Evolutionary conservation across 352 stramenopile genomes (phyloP), one percentile per base, ranked within the genome.

Genomic region (Lagenidium sp.): DNA sequence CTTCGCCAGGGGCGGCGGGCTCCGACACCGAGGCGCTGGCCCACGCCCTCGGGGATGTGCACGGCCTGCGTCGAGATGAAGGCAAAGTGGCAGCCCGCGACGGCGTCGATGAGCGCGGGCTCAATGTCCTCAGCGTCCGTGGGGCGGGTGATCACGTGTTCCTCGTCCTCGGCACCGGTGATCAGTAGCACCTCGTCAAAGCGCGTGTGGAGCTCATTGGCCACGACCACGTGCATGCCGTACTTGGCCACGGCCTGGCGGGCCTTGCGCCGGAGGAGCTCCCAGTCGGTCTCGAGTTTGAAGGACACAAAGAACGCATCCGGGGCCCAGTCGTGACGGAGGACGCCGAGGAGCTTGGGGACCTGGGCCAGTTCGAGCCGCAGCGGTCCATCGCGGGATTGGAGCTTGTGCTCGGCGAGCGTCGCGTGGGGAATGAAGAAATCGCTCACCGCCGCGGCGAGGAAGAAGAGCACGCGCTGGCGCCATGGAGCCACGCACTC

Each of bases 201-300:
- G 29, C 95, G 84, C 42, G 85, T 96, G 42, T 95, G 60, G 25
- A 99, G 79, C 44, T 98, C 70, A 71, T 99, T 99, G 3, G 95
- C 96, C 32, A 99, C 82, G 1, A 99, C 96, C 31, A 98, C 53
- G 57, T 99, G 91, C 67, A 98, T 93, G 37, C 74, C 78, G 60
- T 99, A 99, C 49, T 87, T 96, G 51, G 81, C 60, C 21, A 99
- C 87, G 1, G 95, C 81, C 55, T 82, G 68, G 43, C 84, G 68
- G 16, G 92, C 86, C 65, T 99, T 99, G 50, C 85, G 44, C 23
- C 87, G 64, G 35, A 99, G 74, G 36, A 99, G 85, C 2, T 79
- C 64, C 41, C 64, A 70, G 73, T 99, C 96, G 5, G 97, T 99
- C 72, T 99, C 97, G 21, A 99, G 79, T 69, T 99, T 99, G 73